Conservation (phyloP, 202 grass and related monocot genomes). For the Tripidium arundinaceum region DNA sequence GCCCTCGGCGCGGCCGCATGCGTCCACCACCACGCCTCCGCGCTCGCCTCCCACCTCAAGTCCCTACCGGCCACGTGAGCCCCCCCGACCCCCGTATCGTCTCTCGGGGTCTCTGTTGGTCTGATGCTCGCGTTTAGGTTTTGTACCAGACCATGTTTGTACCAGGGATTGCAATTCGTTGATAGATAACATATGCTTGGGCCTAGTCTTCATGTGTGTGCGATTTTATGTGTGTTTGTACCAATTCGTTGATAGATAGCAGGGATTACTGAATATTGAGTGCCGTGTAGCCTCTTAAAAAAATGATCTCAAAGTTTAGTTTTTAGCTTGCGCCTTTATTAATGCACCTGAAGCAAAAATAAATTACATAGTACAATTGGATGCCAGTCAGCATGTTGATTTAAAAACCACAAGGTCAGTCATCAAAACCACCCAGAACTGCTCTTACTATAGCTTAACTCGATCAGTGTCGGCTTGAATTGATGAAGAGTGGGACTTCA, state of each 20-base stretch:
- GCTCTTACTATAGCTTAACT: neutral
- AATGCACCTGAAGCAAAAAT: neutral
- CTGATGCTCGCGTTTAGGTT: neutral
- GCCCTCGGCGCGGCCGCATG: constrained; percentile 67
- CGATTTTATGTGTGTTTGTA: neutral
- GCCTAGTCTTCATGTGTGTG: neutral
- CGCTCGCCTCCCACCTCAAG: constrained; percentile 44
- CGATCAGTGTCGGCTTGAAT: neutral
- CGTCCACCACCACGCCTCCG: constrained; percentile 56
- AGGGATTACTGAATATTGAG: neutral
- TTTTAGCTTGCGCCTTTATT: neutral
- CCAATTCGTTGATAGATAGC: neutral
- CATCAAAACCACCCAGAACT: neutral
- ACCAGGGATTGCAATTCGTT: neutral
- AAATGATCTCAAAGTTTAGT: neutral
- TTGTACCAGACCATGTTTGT: neutral
- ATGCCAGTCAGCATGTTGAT: neutral
- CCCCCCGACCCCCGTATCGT: neutral
- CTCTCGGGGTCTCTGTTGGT: neutral
- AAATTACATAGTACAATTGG: neutral
- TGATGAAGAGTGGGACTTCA: neutral
- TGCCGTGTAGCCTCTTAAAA: neutral
- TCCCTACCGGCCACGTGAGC: constrained; percentile 38
- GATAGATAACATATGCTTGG: neutral
- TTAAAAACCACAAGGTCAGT: neutral